Conservation (phyloP, 441 rosid species). For the Oxalis stricta region DNA sequence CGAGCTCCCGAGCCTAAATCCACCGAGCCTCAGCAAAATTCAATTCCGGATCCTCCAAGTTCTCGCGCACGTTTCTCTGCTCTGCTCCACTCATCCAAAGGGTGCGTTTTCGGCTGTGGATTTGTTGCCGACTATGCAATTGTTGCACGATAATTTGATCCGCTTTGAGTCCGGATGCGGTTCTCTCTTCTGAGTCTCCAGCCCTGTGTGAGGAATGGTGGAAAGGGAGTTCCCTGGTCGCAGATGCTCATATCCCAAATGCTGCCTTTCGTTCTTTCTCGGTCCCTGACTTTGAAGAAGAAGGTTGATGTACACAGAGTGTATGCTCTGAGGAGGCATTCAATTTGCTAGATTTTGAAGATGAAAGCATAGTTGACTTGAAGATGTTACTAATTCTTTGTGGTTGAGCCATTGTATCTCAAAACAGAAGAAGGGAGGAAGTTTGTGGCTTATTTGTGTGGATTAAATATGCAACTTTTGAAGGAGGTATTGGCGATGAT, state of each 20-base stretch:
- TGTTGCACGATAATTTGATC: slow-evolving; percentile 51
- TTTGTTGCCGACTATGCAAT: slow-evolving; percentile 41
- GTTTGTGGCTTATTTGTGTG: slow-evolving; percentile 60
- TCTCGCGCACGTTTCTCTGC: slow-evolving; percentile 23
- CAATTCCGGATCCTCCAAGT: too few species aligned
- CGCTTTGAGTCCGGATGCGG: slow-evolving; percentile 58
- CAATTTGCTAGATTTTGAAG: slow-evolving; percentile 65
- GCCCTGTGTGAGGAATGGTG: slow-evolving; percentile 71
- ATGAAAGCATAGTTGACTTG: slow-evolving; percentile 79
- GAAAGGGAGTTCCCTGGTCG: slow-evolving; percentile 40
- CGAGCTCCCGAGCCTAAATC: not conserved
- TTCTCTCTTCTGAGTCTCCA: slow-evolving; percentile 43
- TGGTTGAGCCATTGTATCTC: slow-evolving; percentile 63
- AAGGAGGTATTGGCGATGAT: slow-evolving; percentile 77
- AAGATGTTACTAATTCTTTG: slow-evolving; percentile 64
- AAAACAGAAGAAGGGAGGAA: slow-evolving; percentile 80
- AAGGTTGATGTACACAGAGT: slow-evolving; percentile 77
- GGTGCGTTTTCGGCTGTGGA: slow-evolving; percentile 29
- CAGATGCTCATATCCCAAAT: slow-evolving; percentile 59
- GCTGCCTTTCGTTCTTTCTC: slow-evolving; percentile 60
- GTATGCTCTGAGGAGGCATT: slow-evolving; percentile 74
- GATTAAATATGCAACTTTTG: slow-evolving; percentile 59
- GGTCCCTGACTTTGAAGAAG: slow-evolving; percentile 70
- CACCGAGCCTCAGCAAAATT: too few species aligned
- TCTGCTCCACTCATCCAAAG: slow-evolving; percentile 45